Base-by-base conservation (phyloP, 768 basidiomycete genomes). In the Tylopilus sp. region DNA sequence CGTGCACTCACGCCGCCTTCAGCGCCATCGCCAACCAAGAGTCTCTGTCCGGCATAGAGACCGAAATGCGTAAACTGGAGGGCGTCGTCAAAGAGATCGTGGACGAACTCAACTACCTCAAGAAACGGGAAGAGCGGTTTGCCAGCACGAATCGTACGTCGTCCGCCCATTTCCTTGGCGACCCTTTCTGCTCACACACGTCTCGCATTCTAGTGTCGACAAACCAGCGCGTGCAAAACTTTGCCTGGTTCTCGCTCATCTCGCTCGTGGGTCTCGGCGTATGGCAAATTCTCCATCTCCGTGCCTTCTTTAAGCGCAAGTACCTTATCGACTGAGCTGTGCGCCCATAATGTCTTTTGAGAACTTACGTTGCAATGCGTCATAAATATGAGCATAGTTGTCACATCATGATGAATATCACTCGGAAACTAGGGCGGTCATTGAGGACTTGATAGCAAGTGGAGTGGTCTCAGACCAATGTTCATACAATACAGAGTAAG, bases 11-110 rank as follows among this genome's bases (percentile, higher is more conserved):
- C n/a, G n/a, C 28, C 36, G 20, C 52, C 56, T 49, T 20, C 63
- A 97, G 94, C 61, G 97, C 97, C 22, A 99, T 98, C 68, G 97
- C 97, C 10, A 98, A 97, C 72, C 95, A 98, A 68, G 97, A 99
- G 68, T 94, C 91, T 1, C 76, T 98, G 0, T 97, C 93, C 6
- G 89, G 88, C 0, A 81, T 99, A 18, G 97, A 99, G 72, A 95
- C 92, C 0, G 97, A 98, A 70, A 98, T 98, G 95, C 83, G 94
- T 36, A 98, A 98, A 64, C 77, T 99, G 3, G 97, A 99, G 68
- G 95, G 92, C 0, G 69, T 98, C 13, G 88, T 94, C 31, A 91
- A 94, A 67, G 97, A 98, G 73, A 84, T 99, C 47, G 83, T 88
- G 13, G 95, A 98, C 60, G 95, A 99, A 71, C 77, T 98, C 75